These are phyloP conservation scores for Ustilago shanxiensis DNA, from an alignment of 1,284 basidiomycete species.

Conservation along the genomic window DNA sequence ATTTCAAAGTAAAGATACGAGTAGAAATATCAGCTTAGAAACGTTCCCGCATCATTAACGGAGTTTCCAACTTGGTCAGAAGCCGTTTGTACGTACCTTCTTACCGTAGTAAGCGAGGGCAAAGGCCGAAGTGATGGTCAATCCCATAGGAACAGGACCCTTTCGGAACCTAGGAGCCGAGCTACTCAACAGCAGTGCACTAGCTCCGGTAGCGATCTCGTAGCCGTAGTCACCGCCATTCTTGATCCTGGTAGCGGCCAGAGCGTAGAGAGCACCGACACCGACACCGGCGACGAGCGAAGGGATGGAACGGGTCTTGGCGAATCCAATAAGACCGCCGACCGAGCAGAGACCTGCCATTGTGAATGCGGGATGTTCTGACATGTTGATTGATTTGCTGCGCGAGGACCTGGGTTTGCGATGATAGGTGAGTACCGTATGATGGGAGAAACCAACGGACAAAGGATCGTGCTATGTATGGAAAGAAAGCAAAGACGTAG, in stretches of 20 bases:
- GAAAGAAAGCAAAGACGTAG: neutral
- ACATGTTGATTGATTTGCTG: conserved; percentile 72
- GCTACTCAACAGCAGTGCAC: conserved; percentile 81
- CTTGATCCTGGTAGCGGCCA: conserved; percentile 74
- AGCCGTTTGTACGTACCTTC: conserved; percentile 40
- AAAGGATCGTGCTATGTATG: neutral
- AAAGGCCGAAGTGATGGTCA: conserved; percentile 77
- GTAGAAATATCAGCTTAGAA: too few species aligned
- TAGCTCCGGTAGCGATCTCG: conserved; percentile 78
- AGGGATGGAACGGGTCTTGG: conserved; percentile 71
- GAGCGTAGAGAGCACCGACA: conserved; percentile 77
- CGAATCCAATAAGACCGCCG: conserved; percentile 77
- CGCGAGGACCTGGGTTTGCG: too few species aligned
- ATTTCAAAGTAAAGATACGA: neutral
- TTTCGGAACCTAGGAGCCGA: conserved; percentile 81
- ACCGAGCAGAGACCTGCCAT: conserved; percentile 81
- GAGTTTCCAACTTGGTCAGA: too few species aligned
- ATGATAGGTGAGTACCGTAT: neutral
- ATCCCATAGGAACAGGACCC: conserved; percentile 80
- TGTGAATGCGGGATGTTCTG: conserved; percentile 82
- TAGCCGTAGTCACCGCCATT: conserved; percentile 79
- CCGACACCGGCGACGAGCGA: conserved; percentile 84
- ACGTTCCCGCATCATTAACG: too few species aligned
- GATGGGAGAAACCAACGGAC: neutral
- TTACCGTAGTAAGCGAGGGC: conserved; percentile 81